Conservation (phyloP, 306 rosid species). For the Dalbergia cultrata region DNA sequence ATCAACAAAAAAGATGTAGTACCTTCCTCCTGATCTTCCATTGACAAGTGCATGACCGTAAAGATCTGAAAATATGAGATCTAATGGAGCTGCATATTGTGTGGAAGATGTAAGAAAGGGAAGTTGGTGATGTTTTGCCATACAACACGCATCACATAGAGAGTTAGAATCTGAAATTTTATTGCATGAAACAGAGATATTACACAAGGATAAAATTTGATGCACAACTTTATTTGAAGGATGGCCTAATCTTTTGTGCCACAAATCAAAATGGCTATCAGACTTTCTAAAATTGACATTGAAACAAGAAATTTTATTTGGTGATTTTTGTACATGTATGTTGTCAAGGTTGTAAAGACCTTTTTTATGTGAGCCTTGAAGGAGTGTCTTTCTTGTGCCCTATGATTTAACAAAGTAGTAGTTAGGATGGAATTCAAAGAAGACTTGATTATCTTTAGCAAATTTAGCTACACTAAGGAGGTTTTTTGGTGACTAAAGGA, state of each 20-base stretch:
- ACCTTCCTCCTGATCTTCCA: background rate
- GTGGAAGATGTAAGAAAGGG: too few species aligned
- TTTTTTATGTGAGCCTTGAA: background rate
- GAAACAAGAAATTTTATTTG: too few species aligned
- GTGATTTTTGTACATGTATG: too few species aligned
- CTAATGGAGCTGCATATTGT: too few species aligned
- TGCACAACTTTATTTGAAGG: background rate
- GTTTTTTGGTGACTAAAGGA: background rate
- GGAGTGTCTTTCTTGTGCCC: background rate
- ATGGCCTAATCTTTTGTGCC: background rate
- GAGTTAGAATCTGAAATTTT: fast-evolving
- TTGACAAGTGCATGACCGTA: background rate
- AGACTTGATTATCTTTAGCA: background rate
- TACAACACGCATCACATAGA: background rate
- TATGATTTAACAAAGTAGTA: background rate
- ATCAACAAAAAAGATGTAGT: background rate
- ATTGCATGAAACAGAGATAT: too few species aligned
- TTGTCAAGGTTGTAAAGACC: background rate
- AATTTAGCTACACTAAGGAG: too few species aligned
- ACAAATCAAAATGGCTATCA: too few species aligned
- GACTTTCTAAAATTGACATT: too few species aligned
- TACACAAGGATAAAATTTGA: too few species aligned
- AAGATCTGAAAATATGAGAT: background rate
- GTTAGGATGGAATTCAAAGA: background rate
- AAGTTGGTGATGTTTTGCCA: background rate